Evolutionary conservation across 176 grass and related monocot genomes (phyloP), one percentile per base, ranked within the genome.

Genomic region (Oropetium thomaeum): DNA sequence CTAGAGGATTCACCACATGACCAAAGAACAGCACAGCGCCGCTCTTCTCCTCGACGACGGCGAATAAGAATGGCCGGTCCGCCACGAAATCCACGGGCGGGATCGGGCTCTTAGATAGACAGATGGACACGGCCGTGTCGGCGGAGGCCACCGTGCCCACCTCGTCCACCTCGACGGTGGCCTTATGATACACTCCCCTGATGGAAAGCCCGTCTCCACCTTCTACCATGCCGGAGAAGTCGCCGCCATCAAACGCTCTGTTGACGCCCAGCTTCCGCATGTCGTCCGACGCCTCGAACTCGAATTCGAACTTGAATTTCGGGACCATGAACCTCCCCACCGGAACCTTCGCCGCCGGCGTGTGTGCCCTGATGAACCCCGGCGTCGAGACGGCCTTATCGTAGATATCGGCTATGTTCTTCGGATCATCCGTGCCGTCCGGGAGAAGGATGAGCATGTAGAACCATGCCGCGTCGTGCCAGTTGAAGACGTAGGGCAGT

Each of bases 161-260:
- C 41, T 85, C 83, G 62, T 85, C 69, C 25, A 85, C 76, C 83
- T 80, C 52, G 7, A 74, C 17, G 61, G 83, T 74, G 76, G 69
- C 83, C 69, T 79, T 73, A 3, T 79, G 75, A 23, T 79, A 73
- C 69, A 79, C 75, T 9, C 30, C 75, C 0, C 2, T 0, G 12
- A 85, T 39, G 49, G 3, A 30, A 7, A 85, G 68, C 48, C 69
- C 74, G 0, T 79, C 5, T 43, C 83, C 83, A 3, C 75, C 49
- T 4, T 69, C 8, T 40, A 85, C 62, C 62, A 74, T 85, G 62
- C 51, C 61, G 13, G 69, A 80, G 76, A 85, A 74, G 62, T 85
- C 83, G 20, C 69, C 76, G 14, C 69, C 51, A 10, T 0, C 1
- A 8, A 85, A 85, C 12, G 83, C 83, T 23, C 51, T 58, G 17